These are phyloP conservation scores for Tulasnella calospora DNA, from an alignment of 768 basidiomycete species.

Conservation along the genomic window DNA sequence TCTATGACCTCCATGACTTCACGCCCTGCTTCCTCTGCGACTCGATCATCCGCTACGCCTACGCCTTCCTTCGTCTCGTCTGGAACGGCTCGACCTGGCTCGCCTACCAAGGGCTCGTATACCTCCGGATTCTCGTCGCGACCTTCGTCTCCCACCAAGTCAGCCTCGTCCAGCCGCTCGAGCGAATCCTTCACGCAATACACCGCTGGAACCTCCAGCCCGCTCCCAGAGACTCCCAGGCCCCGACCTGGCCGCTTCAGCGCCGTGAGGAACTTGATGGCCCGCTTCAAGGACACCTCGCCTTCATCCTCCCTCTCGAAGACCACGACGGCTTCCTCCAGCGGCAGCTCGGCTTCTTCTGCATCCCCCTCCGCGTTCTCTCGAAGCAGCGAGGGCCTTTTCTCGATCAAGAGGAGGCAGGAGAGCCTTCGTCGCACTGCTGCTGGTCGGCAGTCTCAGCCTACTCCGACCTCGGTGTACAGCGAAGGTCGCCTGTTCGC, in stretches of 20 bases:
- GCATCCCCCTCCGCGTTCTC: constrained; percentile 42
- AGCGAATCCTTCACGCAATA: constrained; percentile 30
- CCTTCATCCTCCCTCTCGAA: background rate
- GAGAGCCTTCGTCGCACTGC: constrained; percentile 29
- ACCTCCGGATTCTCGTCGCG: constrained; percentile 37
- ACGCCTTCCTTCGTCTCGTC: constrained; percentile 46
- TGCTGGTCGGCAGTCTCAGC: background rate
- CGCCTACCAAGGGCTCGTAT: constrained; percentile 26
- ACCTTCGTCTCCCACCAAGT: constrained; percentile 49
- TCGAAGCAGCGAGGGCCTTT: constrained; percentile 43
- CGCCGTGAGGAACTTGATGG: constrained; percentile 63
- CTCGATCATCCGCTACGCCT: constrained; percentile 35
- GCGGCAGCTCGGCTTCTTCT: constrained; percentile 44
- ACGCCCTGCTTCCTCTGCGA: constrained; percentile 44
- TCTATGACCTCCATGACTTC: constrained; percentile 34
- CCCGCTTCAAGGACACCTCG: constrained; percentile 64
- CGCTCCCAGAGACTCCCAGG: constrained; percentile 6
- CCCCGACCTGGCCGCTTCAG: background rate
- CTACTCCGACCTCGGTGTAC: constrained; percentile 1
- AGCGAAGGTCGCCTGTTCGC: constrained; percentile 24
- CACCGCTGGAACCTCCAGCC: constrained; percentile 10
- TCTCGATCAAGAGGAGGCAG: constrained; percentile 48
- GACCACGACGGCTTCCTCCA: background rate
- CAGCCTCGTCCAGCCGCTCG: constrained; percentile 44
- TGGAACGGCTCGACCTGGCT: constrained; percentile 44